Percentiles rank a stretch among this genome's conserved stretches.
These are phyloP conservation scores for Leptographium galeiforme DNA, from an alignment of 2,329 filamentous ascomycete genomes.

Conservation along the genomic window DNA sequence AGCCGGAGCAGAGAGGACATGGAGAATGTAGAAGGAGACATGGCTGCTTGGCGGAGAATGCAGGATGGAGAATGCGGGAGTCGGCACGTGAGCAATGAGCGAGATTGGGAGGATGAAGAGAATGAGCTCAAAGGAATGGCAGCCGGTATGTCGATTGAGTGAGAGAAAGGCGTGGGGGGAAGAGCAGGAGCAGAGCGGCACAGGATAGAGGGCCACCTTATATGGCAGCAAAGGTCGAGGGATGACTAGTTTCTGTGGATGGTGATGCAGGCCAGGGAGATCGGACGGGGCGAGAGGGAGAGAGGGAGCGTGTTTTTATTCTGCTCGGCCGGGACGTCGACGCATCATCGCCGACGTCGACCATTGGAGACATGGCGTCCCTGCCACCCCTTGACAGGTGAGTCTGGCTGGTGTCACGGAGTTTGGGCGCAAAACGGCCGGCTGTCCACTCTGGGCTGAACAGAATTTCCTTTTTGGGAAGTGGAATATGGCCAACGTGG, in stretches of 20 bases:
- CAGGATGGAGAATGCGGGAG: not conserved
- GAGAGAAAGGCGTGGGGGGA: not conserved
- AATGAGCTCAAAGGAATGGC: not conserved
- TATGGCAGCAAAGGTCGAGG: no score
- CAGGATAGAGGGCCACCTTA: no score
- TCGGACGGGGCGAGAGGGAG: no score
- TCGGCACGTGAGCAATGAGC: not conserved
- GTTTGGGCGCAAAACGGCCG: not conserved
- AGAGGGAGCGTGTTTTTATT: not conserved
- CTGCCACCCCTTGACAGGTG: not conserved
- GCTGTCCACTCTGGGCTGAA: not conserved
- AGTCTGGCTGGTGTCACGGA: no score
- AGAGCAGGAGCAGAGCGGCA: not conserved
- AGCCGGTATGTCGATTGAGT: no score
- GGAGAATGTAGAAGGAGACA: not conserved
- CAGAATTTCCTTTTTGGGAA: not conserved
- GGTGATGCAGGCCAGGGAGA: no score
- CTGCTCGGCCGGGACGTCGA: no score
- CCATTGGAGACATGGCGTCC: not conserved
- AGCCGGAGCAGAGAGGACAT: slow-evolving; percentile 2
- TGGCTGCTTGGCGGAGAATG: not conserved
- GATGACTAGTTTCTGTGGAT: no score
- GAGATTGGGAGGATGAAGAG: not conserved
- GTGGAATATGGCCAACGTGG: not conserved
- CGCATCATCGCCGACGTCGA: no score